Evolutionary conservation across 2,329 filamentous ascomycete species (phyloP).

Genomic region (Fusarium nurragi): DNA sequence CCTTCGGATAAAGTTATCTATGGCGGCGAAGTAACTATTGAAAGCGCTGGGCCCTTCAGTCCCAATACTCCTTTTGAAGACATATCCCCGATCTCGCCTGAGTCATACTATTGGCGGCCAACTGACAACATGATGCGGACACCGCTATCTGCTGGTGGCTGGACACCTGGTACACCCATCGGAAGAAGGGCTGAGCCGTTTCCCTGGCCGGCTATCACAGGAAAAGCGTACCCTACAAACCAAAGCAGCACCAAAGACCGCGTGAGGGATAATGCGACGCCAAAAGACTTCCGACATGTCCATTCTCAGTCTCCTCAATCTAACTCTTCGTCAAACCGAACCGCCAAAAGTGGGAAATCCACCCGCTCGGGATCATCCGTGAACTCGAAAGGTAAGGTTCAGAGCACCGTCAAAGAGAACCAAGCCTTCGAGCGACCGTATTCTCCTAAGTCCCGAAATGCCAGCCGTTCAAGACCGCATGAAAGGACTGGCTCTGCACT

Average conservation of each 20-base stretch:
- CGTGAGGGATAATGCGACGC: not conserved
- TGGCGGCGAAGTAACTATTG: conserved; percentile 33
- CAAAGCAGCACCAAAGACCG: not conserved
- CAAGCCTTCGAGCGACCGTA: conserved; percentile 33
- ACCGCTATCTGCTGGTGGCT: conserved; percentile 10
- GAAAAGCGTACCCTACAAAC: not conserved
- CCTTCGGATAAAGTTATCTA: conserved; percentile 29
- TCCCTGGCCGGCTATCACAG: conserved; percentile 32
- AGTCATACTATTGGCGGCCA: conserved; percentile 34
- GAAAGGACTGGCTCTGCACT: conserved; percentile 40
- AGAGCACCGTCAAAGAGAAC: not conserved
- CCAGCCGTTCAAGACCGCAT: conserved; percentile 43
- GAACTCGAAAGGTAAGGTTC: not conserved
- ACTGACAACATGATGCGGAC: conserved; percentile 25
- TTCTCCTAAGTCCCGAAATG: conserved; percentile 51
- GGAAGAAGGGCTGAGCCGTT: conserved; percentile 36
- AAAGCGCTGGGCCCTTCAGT: conserved; percentile 10
- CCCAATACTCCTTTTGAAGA: conserved; percentile 37
- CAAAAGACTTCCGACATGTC: not conserved
- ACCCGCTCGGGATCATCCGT: not conserved
- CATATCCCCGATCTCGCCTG: conserved; percentile 27
- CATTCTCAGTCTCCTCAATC: conserved; percentile 8
- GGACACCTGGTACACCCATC: conserved; percentile 25
- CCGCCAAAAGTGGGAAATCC: not conserved
- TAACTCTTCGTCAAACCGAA: conserved; percentile 11